Base-by-base conservation (phyloP, 768 basidiomycete species). In the Mycena floridula region DNA sequence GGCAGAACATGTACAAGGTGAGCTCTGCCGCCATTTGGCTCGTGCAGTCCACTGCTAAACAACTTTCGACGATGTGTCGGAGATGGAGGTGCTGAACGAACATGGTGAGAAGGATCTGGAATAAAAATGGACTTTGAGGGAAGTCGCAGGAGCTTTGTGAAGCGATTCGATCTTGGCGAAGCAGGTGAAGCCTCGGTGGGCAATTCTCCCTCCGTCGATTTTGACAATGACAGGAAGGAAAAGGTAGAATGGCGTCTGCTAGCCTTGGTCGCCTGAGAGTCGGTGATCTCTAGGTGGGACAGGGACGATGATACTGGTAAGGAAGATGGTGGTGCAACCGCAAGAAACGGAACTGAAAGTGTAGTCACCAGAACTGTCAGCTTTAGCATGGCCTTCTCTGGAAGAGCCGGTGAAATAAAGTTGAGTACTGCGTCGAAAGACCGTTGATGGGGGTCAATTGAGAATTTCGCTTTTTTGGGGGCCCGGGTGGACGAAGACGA, bases 341-440 rank as follows among this genome's bases (percentile, higher is more conserved):
- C 55, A 9, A 72, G 55, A 45, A 68, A 71, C 3, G 65, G 62
- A 3, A 59, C 59, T 26, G 63, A 55, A 36, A 73, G 59, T 12
- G 72, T 69, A 1, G 66, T 71, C 4, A 73, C 63, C 24, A 76
- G 60, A 9, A 76, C 66, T 6, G 68, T 62, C 46, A 70, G 62
- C 43, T 73, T 73, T 4, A 74, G 52, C 4, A 73, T 54, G 9
- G 61, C 61, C 48, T 71, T 72, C 28, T 76, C 73, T 0, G 64
- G 59, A 1, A 68, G 44, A 15, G 46, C 45, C 4, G 58, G 26
- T 0, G 72, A 69, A n/a, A 76, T 57, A 50, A 72, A 73, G 38
- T 70, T 70, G 48, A 76, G 45, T 13, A 76, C 50, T 7, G 68
- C 68, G 45, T 71, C 70, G 45, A 76, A 73, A 0, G 61, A 52